A percentile compares a stretch with the other conserved stretches of the same genome.
These are phyloP conservation scores for Linnemannia zychae DNA, from an alignment of 192 early-diverging fungal genomes.

Conservation along the genomic window DNA sequence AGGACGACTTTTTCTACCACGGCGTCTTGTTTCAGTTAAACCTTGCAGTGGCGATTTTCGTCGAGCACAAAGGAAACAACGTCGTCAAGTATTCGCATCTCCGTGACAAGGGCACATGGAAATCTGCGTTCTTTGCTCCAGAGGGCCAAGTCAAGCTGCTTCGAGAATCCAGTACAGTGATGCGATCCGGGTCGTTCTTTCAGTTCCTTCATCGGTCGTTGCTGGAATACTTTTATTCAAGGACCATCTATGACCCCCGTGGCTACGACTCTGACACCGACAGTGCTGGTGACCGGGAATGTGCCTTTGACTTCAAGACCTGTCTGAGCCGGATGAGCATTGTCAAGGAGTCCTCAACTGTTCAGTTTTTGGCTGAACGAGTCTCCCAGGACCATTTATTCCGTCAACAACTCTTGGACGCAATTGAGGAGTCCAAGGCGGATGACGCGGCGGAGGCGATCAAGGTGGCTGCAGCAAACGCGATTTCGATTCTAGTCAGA, in stretches of 20 bases:
- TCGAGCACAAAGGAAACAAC: not conserved
- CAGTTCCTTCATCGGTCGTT: slow-evolving; percentile 5
- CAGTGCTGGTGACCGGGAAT: not conserved
- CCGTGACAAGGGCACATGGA: not conserved
- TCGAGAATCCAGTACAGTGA: slow-evolving; percentile 2
- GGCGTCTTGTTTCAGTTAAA: not conserved
- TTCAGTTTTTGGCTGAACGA: not conserved
- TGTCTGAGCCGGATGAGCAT: not conserved
- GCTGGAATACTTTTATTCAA: slow-evolving; percentile 11
- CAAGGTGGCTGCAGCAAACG: not conserved
- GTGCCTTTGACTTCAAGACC: not conserved
- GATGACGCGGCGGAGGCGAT: not conserved
- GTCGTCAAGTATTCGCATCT: not conserved
- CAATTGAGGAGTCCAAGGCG: not conserved
- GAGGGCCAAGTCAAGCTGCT: not conserved
- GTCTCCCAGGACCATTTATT: not conserved
- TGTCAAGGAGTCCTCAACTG: not conserved
- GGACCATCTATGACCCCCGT: not conserved
- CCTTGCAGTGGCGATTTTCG: not conserved
- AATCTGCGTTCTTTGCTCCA: not conserved
- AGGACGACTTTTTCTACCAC: not conserved
- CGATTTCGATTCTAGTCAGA: slow-evolving; percentile 1
- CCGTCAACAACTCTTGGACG: not conserved
- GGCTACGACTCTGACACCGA: not conserved
- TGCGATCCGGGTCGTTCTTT: not conserved